These are phyloP conservation scores for Populus pruinosa DNA, from an alignment of 345 rosid species.

Conservation along the genomic window DNA sequence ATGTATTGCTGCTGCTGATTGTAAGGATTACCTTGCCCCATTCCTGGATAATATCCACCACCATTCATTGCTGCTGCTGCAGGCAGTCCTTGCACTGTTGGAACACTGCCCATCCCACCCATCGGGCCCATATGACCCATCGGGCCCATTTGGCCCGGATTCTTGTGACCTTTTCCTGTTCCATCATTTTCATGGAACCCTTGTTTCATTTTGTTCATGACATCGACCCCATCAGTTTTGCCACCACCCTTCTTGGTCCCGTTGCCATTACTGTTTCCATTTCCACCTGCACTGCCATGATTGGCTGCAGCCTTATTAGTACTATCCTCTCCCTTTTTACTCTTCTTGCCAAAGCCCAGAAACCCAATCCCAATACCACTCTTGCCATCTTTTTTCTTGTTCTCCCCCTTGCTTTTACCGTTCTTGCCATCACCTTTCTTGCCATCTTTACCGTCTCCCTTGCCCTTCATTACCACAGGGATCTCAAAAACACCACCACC, in stretches of 20 bases:
- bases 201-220: constrained; percentile 32
- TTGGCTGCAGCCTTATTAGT: constrained; percentile 21
- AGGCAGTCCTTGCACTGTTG: constrained; percentile 74
- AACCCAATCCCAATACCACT: constrained; percentile 35
- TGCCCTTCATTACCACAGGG: constrained; percentile 51
- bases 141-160: constrained; percentile 18
- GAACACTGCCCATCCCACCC: constrained; percentile 30
- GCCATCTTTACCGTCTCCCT: constrained; percentile 19
- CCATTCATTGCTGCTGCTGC: constrained; percentile 45
- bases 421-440: constrained; percentile 27
- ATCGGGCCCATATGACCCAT: constrained; percentile 32
- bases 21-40: constrained; percentile 51
- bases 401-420: constrained; percentile 15
- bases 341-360: constrained; percentile 42
- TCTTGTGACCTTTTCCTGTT: constrained; percentile 20
- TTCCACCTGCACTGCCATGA: constrained; percentile 16
- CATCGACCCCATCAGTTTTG: constrained; percentile 42
- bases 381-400: constrained; percentile 22
- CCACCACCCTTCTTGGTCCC: constrained; percentile 16
- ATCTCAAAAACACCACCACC: constrained; percentile 37
- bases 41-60: constrained; percentile 43
- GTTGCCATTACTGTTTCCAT: constrained; percentile 30
- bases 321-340: constrained; percentile 41
- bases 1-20: constrained; percentile 52
- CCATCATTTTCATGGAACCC: constrained; percentile 49